phyloP scores from a whole-genome alignment of 768 basidiomycete genomes.

The Calocera cornea region DNA sequence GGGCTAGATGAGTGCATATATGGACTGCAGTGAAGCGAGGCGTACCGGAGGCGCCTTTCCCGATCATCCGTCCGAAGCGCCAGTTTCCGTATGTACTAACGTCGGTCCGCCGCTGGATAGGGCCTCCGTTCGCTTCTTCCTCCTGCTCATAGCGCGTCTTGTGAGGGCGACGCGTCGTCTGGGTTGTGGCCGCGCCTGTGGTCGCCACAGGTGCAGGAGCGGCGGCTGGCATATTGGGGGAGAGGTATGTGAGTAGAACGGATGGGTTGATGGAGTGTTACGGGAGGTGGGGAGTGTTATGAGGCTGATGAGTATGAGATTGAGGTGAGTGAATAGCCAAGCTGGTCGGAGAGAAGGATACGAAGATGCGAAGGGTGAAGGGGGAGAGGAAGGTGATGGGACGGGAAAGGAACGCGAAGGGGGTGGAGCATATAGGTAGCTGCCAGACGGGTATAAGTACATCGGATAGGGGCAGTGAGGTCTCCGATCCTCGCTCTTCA shows the following conservation, averaged over 20 bases:
- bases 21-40: neutral
- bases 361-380: neutral
- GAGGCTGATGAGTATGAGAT: neutral
- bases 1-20: neutral
- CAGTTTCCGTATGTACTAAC: neutral
- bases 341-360: neutral
- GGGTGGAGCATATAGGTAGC: neutral
- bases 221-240: neutral
- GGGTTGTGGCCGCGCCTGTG: neutral
- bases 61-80: neutral
- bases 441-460: neutral
- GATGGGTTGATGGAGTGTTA: neutral
- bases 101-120: neutral
- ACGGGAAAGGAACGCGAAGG: conserved; percentile 2
- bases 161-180: neutral
- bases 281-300: neutral
- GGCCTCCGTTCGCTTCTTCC: neutral
- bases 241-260: neutral
- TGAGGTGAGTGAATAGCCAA: neutral
- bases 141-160: neutral
- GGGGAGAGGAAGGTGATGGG: neutral
- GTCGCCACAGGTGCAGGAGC: neutral
- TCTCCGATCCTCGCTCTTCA: neutral
- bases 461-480: neutral
- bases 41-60: neutral